Conservation (phyloP, 2,329 filamentous ascomycete genomes). For the Aspergillus alliaceus region DNA sequence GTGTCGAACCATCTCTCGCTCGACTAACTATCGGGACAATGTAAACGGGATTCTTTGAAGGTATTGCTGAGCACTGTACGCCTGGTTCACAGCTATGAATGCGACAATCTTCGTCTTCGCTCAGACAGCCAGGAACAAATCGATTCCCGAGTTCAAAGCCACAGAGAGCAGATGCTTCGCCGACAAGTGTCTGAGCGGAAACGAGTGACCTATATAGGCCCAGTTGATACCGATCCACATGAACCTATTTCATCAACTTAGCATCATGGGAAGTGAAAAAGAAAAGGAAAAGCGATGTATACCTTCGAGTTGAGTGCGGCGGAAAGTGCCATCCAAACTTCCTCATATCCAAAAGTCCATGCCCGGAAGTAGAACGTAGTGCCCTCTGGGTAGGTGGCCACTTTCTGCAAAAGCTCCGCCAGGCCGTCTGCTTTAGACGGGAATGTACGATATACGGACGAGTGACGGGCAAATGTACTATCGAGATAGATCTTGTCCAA, state of each 20-base stretch:
- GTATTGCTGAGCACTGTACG: conserved; percentile 42
- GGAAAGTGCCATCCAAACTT: conserved; percentile 83
- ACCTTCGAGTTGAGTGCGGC: conserved; percentile 66
- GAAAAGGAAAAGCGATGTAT: conserved; percentile 14
- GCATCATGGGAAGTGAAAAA: no score
- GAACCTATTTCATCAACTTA: conserved; percentile 59
- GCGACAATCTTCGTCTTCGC: conserved; percentile 59
- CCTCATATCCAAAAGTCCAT: conserved; percentile 93
- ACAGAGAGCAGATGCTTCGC: conserved; percentile 66
- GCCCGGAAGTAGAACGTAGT: conserved; percentile 82
- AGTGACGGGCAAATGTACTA: conserved; percentile 69
- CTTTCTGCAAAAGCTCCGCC: conserved; percentile 68
- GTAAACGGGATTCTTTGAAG: conserved; percentile 60
- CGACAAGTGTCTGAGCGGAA: conserved; percentile 44
- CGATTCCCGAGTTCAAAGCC: conserved; percentile 76
- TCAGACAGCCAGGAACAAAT: conserved; percentile 69
- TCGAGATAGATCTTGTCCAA: conserved; percentile 87
- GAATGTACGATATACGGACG: conserved; percentile 52
- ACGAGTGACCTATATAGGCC: conserved; percentile 67
- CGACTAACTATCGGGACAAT: conserved; percentile 78
- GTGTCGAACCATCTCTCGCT: conserved; percentile 54
- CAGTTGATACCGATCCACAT: conserved; percentile 80
- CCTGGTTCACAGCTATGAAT: conserved; percentile 86
- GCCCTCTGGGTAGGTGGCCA: conserved; percentile 66
- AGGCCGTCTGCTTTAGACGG: conserved; percentile 73